Conservation (phyloP, 1,139 yeast species). For the Debaryomyces robertsiae region DNA sequence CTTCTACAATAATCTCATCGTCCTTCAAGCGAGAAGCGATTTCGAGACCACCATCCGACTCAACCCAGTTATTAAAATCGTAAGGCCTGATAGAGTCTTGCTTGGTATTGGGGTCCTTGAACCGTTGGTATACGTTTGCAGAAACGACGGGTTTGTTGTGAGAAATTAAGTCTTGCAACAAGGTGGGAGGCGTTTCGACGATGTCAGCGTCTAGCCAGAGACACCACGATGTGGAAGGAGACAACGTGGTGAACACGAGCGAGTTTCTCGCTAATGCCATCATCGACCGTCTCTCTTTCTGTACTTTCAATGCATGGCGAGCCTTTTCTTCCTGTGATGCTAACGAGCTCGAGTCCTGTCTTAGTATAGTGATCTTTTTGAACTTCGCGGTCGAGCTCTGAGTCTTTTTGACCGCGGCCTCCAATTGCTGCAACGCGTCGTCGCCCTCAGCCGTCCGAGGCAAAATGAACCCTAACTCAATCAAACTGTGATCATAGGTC, state of each 20-base stretch:
- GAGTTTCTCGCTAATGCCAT: constrained; percentile 97
- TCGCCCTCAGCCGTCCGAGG: constrained; percentile 86
- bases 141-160: constrained; percentile 87
- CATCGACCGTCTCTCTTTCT: constrained; percentile 81
- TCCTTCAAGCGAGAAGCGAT: constrained; percentile 72
- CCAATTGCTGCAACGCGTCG: constrained; percentile 67
- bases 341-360: constrained; percentile 85
- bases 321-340: constrained; percentile 74
- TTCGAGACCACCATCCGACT: constrained; percentile 79
- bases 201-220: constrained; percentile 96
- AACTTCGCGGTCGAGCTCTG: constrained; percentile 66
- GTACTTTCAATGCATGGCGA: constrained; percentile 70
- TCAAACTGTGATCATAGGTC: constrained; percentile 78
- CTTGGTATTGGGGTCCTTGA: constrained; percentile 56
- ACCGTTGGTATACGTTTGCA: constrained; percentile 92
- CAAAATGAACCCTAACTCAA: constrained; percentile 87
- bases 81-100: constrained; percentile 77
- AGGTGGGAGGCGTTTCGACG: constrained; percentile 77
- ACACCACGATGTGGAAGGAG: constrained; percentile 92
- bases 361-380: constrained; percentile 78
- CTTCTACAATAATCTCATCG: constrained; percentile 91
- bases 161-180: constrained; percentile 83
- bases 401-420: constrained; percentile 62
- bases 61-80: constrained; percentile 96
- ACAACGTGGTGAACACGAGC: constrained; percentile 81